phyloP scores from a whole-genome alignment of 2,329 filamentous ascomycete genomes.

The Coleophoma eucalyptorum region DNA sequence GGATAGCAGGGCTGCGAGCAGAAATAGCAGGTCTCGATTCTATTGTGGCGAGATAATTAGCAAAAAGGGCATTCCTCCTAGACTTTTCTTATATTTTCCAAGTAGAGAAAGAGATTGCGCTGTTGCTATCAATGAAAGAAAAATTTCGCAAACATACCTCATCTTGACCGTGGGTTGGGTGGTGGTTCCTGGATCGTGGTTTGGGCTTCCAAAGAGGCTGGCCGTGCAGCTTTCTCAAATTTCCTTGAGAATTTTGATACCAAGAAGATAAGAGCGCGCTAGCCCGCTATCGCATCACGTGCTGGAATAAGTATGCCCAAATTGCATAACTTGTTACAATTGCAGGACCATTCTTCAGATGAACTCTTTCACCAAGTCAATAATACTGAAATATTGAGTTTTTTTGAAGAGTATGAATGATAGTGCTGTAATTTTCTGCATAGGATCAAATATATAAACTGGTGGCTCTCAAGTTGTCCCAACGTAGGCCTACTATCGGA shows the following conservation, averaged over 20 bases:
- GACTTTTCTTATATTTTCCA: background rate
- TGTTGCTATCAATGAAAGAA: background rate
- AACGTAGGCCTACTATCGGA: too few relatives aligned
- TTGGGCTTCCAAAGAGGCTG: background rate
- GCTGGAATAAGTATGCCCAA: too few relatives aligned
- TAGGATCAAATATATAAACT: too few relatives aligned
- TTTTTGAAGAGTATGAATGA: too few relatives aligned
- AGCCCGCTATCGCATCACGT: background rate
- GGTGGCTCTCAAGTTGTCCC: too few relatives aligned
- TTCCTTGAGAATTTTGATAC: background rate
- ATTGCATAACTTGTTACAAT: too few relatives aligned
- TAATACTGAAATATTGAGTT: too few relatives aligned
- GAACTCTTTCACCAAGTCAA: too few relatives aligned
- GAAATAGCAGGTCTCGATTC: slow-evolving; percentile 66
- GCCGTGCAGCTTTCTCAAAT: background rate
- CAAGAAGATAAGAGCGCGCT: background rate
- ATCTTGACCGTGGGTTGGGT: slow-evolving; percentile 13
- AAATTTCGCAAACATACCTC: slow-evolving; percentile 12
- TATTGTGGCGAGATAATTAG: slow-evolving; percentile 13
- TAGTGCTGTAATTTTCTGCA: too few relatives aligned
- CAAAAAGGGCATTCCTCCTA: background rate
- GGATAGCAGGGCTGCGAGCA: slow-evolving; percentile 67
- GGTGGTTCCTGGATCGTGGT: slow-evolving; percentile 2
- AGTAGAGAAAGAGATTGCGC: background rate
- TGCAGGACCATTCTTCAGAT: too few relatives aligned